These are phyloP conservation scores for Pleurotus salmoneostramineus DNA, from an alignment of 768 basidiomycete species.

Conservation along the genomic window DNA sequence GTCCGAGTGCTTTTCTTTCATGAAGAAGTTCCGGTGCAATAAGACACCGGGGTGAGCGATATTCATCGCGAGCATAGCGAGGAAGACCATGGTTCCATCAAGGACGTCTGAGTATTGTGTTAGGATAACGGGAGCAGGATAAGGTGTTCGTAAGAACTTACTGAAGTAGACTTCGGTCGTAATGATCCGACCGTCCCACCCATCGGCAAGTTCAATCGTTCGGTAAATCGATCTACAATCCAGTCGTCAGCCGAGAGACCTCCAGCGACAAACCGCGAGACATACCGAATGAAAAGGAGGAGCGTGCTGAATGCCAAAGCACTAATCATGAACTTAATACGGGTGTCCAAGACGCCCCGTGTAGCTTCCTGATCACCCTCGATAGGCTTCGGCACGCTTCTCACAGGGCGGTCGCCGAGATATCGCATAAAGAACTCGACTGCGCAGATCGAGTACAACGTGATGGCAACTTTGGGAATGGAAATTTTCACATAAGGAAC, in stretches of 20 bases:
- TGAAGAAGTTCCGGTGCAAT: too few species aligned
- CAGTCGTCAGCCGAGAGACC: not conserved
- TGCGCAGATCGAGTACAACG: conserved; percentile 33
- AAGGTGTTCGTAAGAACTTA: conserved; percentile 14
- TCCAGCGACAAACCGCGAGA: not conserved
- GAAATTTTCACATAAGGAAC: not conserved
- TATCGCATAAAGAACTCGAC: conserved; percentile 43
- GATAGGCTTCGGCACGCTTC: conserved; percentile 27
- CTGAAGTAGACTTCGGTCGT: conserved; percentile 34
- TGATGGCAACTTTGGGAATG: conserved; percentile 29
- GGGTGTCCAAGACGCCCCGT: conserved; percentile 13
- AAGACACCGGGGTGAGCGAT: conserved; percentile 16
- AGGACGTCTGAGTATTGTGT: conserved; percentile 15
- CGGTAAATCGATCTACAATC: conserved; percentile 39
- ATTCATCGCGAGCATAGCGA: conserved; percentile 17
- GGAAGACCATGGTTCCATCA: conserved; percentile 17
- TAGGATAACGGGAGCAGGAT: not conserved
- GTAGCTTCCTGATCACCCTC: conserved; percentile 5
- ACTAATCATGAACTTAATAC: conserved; percentile 25
- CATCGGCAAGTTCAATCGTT: conserved; percentile 34
- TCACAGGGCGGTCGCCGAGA: conserved; percentile 28
- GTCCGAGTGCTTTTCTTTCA: too few species aligned
- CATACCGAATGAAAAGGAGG: conserved; percentile 47
- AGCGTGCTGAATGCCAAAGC: conserved; percentile 35
- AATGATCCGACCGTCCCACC: conserved; percentile 37